phyloP scores from a whole-genome alignment of 2,329 filamentous ascomycete genomes.

The Sordariomycetes sp. region DNA sequence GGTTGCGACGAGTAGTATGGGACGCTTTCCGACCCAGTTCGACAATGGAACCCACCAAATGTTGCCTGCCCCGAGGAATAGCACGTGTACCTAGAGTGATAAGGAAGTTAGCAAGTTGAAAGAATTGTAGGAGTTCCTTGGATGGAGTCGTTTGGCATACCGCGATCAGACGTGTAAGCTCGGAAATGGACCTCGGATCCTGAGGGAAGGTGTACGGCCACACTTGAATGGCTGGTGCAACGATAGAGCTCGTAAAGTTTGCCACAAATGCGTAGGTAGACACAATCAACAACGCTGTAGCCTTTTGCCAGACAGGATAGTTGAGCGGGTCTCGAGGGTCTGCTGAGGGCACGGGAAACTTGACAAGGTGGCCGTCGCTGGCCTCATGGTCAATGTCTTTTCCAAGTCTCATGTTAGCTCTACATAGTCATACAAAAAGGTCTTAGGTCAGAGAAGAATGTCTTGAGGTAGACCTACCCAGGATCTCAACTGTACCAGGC shows the following conservation, averaged over 20 bases:
- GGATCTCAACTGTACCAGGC: too few species aligned
- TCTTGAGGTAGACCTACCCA: too few species aligned
- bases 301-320: constrained; percentile 21
- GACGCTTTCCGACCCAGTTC: constrained; percentile 22
- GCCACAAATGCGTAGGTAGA: constrained; percentile 22
- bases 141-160: too few species aligned
- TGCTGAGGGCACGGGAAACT: constrained; percentile 2
- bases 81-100: constrained; percentile 17
- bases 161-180: constrained; percentile 19
- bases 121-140: neutral
- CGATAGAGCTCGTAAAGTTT: constrained; percentile 20
- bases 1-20: constrained; percentile 18
- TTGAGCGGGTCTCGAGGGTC: constrained; percentile 27
- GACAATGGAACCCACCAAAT: constrained; percentile 26
- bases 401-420: too few species aligned
- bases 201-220: constrained; percentile 19
- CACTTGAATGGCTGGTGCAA: constrained; percentile 21
- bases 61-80: constrained; percentile 22
- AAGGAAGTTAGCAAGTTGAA: neutral
- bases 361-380: too few species aligned
- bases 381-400: too few species aligned
- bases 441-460: too few species aligned
- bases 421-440: too few species aligned
- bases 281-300: constrained; percentile 13
- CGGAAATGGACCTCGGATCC: constrained; percentile 11